Conservation (phyloP, 768 basidiomycete genomes). For the Mycena vitilis region DNA sequence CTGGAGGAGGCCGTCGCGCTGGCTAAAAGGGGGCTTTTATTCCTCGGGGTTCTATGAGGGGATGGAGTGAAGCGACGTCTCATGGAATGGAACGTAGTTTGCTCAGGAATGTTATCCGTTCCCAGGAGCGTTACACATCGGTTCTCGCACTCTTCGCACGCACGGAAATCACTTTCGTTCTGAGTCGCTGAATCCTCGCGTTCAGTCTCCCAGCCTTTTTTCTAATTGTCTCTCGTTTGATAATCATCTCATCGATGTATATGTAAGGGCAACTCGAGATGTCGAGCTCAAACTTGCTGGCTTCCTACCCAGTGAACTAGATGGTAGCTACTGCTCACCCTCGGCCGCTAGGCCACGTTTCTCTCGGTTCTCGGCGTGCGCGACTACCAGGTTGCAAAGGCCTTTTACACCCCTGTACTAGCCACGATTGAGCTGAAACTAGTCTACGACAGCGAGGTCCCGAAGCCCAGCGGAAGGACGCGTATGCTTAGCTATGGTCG, state of each 20-base stretch:
- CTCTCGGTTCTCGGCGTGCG: constrained; percentile 22
- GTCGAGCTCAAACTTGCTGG: too few relatives aligned
- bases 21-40: constrained; percentile 85
- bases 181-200: too few relatives aligned
- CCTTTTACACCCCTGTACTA: constrained; percentile 12
- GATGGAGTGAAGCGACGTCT: constrained; percentile 4
- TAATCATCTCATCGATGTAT: not conserved
- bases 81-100: too few relatives aligned
- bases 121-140: too few relatives aligned
- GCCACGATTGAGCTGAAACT: constrained; percentile 6
- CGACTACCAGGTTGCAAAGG: constrained; percentile 15
- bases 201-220: too few relatives aligned
- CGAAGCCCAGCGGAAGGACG: not conserved
- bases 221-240: not conserved
- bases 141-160: too few relatives aligned
- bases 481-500: constrained; percentile 4
- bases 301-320: too few relatives aligned
- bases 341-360: constrained; percentile 14
- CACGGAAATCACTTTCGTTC: too few relatives aligned
- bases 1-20: constrained; percentile 85
- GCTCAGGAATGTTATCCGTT: too few relatives aligned
- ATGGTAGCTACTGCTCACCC: not conserved
- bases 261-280: too few relatives aligned
- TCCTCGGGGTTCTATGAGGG: constrained; percentile 65
- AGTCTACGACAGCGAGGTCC: constrained; percentile 14